Conservation (phyloP, 768 basidiomycete species). For the Leccinum imitatum region DNA sequence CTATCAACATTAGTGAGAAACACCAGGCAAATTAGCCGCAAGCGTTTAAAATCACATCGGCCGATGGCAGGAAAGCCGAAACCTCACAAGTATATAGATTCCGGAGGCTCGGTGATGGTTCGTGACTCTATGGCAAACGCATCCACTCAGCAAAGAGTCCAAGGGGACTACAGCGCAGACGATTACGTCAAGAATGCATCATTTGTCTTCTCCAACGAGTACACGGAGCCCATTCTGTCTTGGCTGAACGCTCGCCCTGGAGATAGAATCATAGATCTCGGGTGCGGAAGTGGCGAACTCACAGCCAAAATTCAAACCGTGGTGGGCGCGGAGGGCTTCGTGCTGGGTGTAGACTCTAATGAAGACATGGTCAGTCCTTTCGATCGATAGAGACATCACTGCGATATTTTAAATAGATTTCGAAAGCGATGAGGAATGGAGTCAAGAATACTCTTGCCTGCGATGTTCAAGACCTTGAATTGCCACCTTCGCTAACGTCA, state of each 20-base stretch:
- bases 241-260: slow-evolving; percentile 64
- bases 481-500: slow-evolving; percentile 31
- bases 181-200: slow-evolving; percentile 62
- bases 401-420: slow-evolving; percentile 42
- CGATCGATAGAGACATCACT: background rate
- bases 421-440: slow-evolving; percentile 48
- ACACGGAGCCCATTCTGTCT: slow-evolving; percentile 52
- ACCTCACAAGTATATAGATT: slow-evolving; percentile 7
- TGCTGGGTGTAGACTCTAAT: slow-evolving; percentile 71
- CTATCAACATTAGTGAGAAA: background rate
- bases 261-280: slow-evolving; percentile 72
- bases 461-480: slow-evolving; percentile 51
- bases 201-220: slow-evolving; percentile 62
- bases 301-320: slow-evolving; percentile 54
- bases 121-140: slow-evolving; percentile 10
- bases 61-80: slow-evolving; percentile 22
- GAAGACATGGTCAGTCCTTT: slow-evolving; percentile 63
- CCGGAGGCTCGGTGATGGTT: background rate
- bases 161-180: slow-evolving; percentile 55
- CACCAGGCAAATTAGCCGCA: background rate
- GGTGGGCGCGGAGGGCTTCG: slow-evolving; percentile 52
- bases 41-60: slow-evolving; percentile 11
- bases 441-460: slow-evolving; percentile 47
- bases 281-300: slow-evolving; percentile 83
- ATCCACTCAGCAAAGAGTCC: background rate